These are phyloP conservation scores for Neofusicoccum umdonicola DNA, from an alignment of 2,329 filamentous ascomycete genomes.

Conservation along the genomic window DNA sequence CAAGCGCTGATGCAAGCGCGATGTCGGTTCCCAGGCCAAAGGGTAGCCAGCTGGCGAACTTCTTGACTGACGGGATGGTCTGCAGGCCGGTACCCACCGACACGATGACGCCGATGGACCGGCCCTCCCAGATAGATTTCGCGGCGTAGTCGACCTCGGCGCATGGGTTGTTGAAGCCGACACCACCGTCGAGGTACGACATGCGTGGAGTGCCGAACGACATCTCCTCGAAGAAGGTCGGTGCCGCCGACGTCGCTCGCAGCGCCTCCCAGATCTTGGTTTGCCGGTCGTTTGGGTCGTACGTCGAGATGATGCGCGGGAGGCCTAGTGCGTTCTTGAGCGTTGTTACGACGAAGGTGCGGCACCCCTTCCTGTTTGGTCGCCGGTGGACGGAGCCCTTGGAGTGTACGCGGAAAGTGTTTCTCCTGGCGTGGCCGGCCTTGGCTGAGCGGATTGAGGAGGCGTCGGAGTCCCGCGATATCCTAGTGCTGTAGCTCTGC, in stretches of 20 bases:
- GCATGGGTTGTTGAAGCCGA: slow-evolving; percentile 24
- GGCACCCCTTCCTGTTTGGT: slow-evolving; percentile 32
- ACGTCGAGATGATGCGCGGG: slow-evolving; percentile 36
- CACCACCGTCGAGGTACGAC: slow-evolving; percentile 23
- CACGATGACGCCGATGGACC: slow-evolving; percentile 35
- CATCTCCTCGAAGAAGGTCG: slow-evolving; percentile 29
- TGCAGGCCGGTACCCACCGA: slow-evolving; percentile 38
- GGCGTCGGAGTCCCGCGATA: not conserved
- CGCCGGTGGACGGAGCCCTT: slow-evolving; percentile 35
- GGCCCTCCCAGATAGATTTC: slow-evolving; percentile 21
- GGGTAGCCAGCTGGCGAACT: slow-evolving; percentile 37
- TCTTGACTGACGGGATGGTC: slow-evolving; percentile 37
- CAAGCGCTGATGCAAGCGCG: slow-evolving; percentile 35
- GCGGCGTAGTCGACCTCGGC: slow-evolving; percentile 22
- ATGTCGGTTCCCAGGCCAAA: slow-evolving; percentile 41
- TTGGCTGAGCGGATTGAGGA: slow-evolving; percentile 19
- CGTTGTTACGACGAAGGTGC: slow-evolving; percentile 39
- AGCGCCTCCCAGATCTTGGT: slow-evolving; percentile 31
- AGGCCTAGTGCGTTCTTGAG: slow-evolving; percentile 39
- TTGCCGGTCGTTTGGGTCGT: slow-evolving; percentile 39
- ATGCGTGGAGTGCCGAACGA: slow-evolving; percentile 27
- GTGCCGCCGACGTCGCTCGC: slow-evolving; percentile 32
- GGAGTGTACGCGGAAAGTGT: slow-evolving; percentile 32
- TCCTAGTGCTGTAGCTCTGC: slow-evolving; percentile 13
- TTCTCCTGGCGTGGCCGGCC: not conserved